phyloP scores from a whole-genome alignment of 192 early-diverging fungal genomes.

The Geranomyces michiganensis region DNA sequence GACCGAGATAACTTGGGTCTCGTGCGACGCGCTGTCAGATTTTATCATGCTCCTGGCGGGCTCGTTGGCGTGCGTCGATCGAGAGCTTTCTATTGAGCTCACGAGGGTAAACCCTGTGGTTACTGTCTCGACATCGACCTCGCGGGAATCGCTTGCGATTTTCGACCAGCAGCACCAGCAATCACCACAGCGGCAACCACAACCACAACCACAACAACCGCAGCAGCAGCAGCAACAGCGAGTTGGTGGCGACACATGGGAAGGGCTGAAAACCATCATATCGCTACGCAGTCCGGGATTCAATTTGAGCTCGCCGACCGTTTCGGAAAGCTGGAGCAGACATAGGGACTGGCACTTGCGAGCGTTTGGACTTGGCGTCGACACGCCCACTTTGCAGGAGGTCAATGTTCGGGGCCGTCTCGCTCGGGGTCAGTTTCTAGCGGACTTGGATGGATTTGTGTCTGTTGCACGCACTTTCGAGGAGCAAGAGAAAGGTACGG shows the following conservation, averaged over 20 bases:
- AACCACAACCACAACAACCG: no score
- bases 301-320: neutral
- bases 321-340: slow-evolving; percentile 8
- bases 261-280: neutral
- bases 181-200: no score
- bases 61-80: slow-evolving; percentile 8
- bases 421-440: slow-evolving; percentile 14
- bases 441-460: slow-evolving; percentile 19
- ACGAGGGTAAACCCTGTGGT: neutral
- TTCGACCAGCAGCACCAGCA: no score
- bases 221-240: no score
- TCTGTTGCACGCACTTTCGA: slow-evolving; percentile 9
- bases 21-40: slow-evolving; percentile 10
- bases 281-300: neutral
- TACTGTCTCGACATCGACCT: neutral
- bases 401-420: slow-evolving; percentile 18
- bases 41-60: slow-evolving; percentile 15
- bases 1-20: slow-evolving; percentile 15
- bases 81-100: slow-evolving; percentile 14
- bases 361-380: slow-evolving; percentile 9
- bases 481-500: slow-evolving; percentile 8
- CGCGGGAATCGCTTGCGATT: neutral
- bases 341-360: slow-evolving; percentile 23
- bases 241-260: neutral
- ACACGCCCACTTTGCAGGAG: slow-evolving; percentile 14